Conservation (phyloP, 2,329 filamentous ascomycete species). For the Fusarium xyrophilum region DNA sequence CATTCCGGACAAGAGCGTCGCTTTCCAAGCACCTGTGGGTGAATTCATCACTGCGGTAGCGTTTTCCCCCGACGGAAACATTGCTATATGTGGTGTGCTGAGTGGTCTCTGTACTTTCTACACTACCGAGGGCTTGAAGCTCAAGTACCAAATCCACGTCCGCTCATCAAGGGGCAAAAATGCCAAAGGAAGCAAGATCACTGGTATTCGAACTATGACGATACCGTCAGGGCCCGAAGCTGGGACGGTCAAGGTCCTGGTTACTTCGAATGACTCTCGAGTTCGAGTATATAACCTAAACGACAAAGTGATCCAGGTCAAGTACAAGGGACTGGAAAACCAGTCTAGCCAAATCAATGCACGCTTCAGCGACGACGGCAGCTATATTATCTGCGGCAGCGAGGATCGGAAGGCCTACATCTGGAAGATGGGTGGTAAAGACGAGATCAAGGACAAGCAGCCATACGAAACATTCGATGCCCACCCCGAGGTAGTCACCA, state of each 20-base stretch:
- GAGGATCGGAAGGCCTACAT: conserved; percentile 91
- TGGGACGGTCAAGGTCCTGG: conserved; percentile 79
- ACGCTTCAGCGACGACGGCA: conserved; percentile 83
- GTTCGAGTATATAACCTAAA: conserved; percentile 87
- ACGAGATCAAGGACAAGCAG: conserved; percentile 78
- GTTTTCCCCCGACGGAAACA: conserved; percentile 91
- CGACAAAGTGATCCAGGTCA: conserved; percentile 84
- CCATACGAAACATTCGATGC: conserved; percentile 91
- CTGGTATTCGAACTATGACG: conserved; percentile 80
- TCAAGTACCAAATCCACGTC: conserved; percentile 88
- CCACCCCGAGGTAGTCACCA: conserved; percentile 86
- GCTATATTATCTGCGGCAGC: conserved; percentile 89
- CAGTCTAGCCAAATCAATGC: conserved; percentile 89
- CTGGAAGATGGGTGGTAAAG: conserved; percentile 67
- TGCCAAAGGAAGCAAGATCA: conserved; percentile 96
- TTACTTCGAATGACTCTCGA: conserved; percentile 94
- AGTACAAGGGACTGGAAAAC: conserved; percentile 92
- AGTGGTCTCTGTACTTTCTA: conserved; percentile 89
- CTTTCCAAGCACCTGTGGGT: conserved; percentile 76
- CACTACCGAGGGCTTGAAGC: conserved; percentile 88
- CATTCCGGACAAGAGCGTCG: conserved; percentile 94
- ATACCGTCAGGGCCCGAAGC: conserved; percentile 57
- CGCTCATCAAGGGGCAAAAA: conserved; percentile 91
- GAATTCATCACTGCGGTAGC: conserved; percentile 94
- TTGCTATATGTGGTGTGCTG: conserved; percentile 85